phyloP scores from a whole-genome alignment of 2,329 filamentous ascomycete genomes.

The Magnaporthiopsis poae region DNA sequence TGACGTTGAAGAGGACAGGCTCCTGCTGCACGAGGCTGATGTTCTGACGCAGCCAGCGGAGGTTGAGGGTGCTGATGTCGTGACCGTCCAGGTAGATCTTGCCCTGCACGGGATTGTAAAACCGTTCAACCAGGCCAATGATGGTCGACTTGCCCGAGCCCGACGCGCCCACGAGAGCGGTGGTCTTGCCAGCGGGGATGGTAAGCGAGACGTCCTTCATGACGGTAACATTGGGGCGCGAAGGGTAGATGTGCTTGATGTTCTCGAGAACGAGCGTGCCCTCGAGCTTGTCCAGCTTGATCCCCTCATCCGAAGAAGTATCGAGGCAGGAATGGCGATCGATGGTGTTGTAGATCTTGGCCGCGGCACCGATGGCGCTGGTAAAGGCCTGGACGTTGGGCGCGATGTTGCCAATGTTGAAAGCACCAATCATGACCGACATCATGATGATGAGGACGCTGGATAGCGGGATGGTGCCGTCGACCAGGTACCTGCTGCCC shows the following conservation, averaged over 20 bases:
- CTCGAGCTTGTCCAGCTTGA: constrained; percentile 60
- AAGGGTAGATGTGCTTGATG: constrained; percentile 90
- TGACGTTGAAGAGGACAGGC: constrained; percentile 78
- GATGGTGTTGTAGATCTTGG: constrained; percentile 90
- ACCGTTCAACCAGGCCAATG: constrained; percentile 83
- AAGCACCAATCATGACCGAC: constrained; percentile 85
- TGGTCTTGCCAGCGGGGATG: constrained; percentile 82
- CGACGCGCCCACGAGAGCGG: constrained; percentile 85
- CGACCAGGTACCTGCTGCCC: constrained; percentile 64
- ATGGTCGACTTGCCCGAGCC: constrained; percentile 93
- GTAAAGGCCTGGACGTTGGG: constrained; percentile 82
- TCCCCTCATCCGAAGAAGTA: constrained; percentile 59
- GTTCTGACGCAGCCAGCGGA: constrained; percentile 84
- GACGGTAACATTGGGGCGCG: constrained; percentile 77
- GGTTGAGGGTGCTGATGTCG: constrained; percentile 70
- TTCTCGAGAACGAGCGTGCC: constrained; percentile 73
- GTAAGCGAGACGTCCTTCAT: constrained; percentile 73
- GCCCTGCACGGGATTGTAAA: constrained; percentile 82
- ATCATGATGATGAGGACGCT: constrained; percentile 77
- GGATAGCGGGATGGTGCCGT: constrained; percentile 55
- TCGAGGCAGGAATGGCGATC: constrained; percentile 80
- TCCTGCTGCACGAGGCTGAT: constrained; percentile 91
- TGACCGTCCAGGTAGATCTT: constrained; percentile 71
- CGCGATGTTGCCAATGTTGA: constrained; percentile 77
- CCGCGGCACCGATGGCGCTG: constrained; percentile 69